These are phyloP conservation scores for Rhynchospora breviuscula DNA, from an alignment of 176 grass and related monocot genomes.

Conservation along the genomic window DNA sequence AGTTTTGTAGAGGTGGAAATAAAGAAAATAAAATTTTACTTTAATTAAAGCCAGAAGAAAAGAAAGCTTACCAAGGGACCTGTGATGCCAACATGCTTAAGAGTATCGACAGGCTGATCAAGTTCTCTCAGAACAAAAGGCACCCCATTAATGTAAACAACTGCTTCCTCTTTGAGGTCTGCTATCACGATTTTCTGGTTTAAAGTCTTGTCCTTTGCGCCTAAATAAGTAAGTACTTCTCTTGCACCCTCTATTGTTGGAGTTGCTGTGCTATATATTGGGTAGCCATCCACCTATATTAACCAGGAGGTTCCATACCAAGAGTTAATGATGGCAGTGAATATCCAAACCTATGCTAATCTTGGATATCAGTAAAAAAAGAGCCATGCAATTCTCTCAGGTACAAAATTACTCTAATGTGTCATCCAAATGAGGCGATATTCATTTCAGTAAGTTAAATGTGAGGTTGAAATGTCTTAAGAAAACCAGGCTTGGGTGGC, in stretches of 20 bases:
- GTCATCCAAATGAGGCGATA: not conserved
- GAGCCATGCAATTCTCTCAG: not conserved
- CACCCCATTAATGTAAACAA: conserved; percentile 85
- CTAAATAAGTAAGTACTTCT: conserved; percentile 84
- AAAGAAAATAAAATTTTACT: not conserved
- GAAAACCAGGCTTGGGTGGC: not conserved
- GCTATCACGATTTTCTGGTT: conserved; percentile 63
- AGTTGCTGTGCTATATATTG: conserved; percentile 96
- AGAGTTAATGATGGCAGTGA: conserved; percentile 9
- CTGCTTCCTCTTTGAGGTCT: conserved; percentile 92
- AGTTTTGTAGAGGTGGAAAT: not conserved
- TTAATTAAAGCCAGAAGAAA: conserved; percentile 12
- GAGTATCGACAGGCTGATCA: conserved; percentile 95
- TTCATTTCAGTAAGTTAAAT: not conserved
- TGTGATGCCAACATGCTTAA: conserved; percentile 99
- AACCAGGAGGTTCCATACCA: conserved; percentile 2
- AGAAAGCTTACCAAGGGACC: conserved; percentile 62
- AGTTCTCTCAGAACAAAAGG: conserved; percentile 99
- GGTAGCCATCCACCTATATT: conserved; percentile 85
- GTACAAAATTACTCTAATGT: not conserved
- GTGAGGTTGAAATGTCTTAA: not conserved
- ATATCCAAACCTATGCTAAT: not conserved
- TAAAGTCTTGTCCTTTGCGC: conserved; percentile 58
- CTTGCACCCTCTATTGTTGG: conserved; percentile 86
- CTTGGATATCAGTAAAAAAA: not conserved